Conservation (phyloP, 1,284 basidiomycete species). For the Fomitopsis palustris region DNA sequence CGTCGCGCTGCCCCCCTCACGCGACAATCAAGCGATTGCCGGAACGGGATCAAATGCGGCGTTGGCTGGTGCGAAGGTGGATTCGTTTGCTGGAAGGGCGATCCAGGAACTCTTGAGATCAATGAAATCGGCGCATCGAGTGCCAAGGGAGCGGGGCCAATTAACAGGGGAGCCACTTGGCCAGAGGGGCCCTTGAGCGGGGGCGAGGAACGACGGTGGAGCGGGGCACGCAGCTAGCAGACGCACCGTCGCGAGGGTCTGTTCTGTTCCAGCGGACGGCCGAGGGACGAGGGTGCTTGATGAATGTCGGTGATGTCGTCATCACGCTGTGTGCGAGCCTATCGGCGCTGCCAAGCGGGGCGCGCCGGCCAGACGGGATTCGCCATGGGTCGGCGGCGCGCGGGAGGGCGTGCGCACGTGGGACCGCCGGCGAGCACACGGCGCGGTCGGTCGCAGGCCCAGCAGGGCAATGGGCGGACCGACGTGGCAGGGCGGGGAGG, state of each 20-base stretch:
- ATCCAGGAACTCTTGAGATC: not conserved
- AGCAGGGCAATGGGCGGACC: not conserved
- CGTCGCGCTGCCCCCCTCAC: no score
- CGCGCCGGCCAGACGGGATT: not conserved
- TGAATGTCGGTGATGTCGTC: not conserved
- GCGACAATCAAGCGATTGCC: not conserved
- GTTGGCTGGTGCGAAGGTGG: not conserved
- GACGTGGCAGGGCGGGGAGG: not conserved
- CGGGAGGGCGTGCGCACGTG: not conserved
- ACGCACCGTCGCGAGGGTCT: not conserved
- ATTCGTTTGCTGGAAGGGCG: not conserved
- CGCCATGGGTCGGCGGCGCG: not conserved
- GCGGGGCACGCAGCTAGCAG: not conserved
- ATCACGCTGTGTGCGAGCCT: not conserved
- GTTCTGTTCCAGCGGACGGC: no score
- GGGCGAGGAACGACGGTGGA: not conserved
- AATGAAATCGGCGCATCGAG: not conserved
- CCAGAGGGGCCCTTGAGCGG: not conserved
- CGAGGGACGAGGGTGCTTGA: not conserved
- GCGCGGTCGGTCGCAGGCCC: no score
- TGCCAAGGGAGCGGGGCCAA: not conserved
- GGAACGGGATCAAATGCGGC: not conserved
- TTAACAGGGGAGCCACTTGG: not conserved
- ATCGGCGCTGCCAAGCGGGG: no score
- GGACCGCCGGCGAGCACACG: not conserved